These are phyloP conservation scores for Cardamine chenopodiifolia DNA, from an alignment of 345 rosid genomes.

Conservation along the genomic window DNA sequence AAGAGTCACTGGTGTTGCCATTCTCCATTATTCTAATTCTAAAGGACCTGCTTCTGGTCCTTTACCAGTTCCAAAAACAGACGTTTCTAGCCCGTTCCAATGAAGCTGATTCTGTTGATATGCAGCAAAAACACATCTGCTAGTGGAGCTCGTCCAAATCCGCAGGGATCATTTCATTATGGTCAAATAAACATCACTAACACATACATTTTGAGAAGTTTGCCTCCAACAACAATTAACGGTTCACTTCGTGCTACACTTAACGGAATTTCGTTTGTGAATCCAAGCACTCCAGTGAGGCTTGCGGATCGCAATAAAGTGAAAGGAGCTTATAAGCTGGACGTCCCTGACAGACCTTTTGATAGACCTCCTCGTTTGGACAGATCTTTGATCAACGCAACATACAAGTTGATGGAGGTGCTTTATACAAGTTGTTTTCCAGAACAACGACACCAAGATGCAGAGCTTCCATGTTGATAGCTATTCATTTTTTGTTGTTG, in stretches of 20 bases:
- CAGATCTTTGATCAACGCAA: constrained; percentile 80
- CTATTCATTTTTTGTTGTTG: constrained; percentile 85
- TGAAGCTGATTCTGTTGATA: constrained; percentile 8
- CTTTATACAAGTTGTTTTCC: constrained; percentile 79
- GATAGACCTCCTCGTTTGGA: constrained; percentile 56
- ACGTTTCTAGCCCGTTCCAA: constrained; percentile 56
- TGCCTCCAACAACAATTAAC: constrained; percentile 63
- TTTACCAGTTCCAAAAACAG: constrained; percentile 69
- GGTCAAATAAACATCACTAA: constrained; percentile 82
- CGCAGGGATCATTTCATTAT: constrained; percentile 94
- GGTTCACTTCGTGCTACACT: constrained; percentile 70
- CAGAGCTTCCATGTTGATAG: constrained; percentile 90
- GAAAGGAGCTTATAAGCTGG: constrained; percentile 87
- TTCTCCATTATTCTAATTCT: constrained; percentile 91
- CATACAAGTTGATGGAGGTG: constrained; percentile 90
- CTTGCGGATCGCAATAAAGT: constrained; percentile 71
- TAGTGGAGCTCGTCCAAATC: constrained; percentile 98
- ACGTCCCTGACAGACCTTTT: constrained; percentile 79
- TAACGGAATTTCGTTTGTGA: constrained; percentile 84
- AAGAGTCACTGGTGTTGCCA: constrained; percentile 87
- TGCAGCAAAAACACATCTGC: constrained; percentile 82
- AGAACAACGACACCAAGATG: constrained; percentile 86
- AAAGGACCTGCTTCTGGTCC: constrained; percentile 81
- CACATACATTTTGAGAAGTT: constrained; percentile 63
- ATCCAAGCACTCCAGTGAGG: constrained; percentile 68